These are phyloP conservation scores for Malus asiatica DNA, from an alignment of 306 rosid species.

Conservation along the genomic window DNA sequence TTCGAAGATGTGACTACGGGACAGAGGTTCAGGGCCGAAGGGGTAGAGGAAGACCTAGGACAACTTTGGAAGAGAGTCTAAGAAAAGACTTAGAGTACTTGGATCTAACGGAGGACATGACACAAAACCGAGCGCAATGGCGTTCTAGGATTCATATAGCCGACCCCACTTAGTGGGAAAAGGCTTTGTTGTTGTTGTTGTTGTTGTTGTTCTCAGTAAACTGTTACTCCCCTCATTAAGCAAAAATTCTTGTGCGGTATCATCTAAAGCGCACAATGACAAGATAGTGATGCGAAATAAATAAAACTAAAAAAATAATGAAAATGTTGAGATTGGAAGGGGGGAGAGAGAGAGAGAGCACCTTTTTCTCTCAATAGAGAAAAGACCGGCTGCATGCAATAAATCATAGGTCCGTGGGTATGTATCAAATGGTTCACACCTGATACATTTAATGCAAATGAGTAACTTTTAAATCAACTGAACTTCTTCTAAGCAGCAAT, in stretches of 20 bases:
- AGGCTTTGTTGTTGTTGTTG: too few relatives aligned
- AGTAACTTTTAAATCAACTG: not conserved
- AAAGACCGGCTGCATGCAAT: constrained; percentile 77
- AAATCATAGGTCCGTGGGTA: constrained; percentile 96
- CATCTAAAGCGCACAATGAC: not conserved
- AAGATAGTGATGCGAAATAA: not conserved
- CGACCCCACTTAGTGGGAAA: too few relatives aligned
- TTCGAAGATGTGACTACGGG: too few relatives aligned
- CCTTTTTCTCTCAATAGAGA: constrained; percentile 81
- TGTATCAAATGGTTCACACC: constrained; percentile 97
- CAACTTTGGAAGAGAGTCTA: too few relatives aligned
- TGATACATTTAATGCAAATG: constrained; percentile 19
- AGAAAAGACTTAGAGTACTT: too few relatives aligned
- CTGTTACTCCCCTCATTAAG: not conserved
- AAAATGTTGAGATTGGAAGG: not conserved
- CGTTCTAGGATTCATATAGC: too few relatives aligned
- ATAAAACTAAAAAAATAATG: not conserved
- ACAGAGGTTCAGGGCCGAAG: too few relatives aligned
- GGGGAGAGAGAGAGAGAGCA: constrained; percentile 15
- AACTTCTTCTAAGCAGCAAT: not conserved
- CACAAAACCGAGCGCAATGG: too few relatives aligned
- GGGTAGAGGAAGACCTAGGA: too few relatives aligned
- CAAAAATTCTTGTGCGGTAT: not conserved
- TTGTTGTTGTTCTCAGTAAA: not conserved
- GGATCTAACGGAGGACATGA: too few relatives aligned